phyloP scores from a whole-genome alignment of 441 rosid genomes.

The Rhodomyrtus psidioides region DNA sequence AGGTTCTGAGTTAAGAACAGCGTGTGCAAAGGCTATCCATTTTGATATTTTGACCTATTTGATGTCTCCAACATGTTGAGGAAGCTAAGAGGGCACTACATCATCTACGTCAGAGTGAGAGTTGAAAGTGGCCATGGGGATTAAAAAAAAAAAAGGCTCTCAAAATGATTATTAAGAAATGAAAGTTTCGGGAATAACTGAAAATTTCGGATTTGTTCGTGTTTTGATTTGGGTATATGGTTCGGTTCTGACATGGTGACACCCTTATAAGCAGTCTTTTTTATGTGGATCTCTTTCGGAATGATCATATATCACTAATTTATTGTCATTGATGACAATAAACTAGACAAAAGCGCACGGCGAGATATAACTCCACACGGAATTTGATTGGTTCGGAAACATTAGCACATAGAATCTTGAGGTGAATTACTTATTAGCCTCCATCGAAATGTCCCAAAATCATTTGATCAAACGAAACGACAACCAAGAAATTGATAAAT shows the following conservation, averaged over 20 bases:
- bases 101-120: background rate
- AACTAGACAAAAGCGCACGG: background rate
- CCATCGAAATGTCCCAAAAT: too few species aligned
- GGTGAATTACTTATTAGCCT: background rate
- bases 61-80: background rate
- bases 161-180: background rate
- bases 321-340: background rate
- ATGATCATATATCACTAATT: background rate
- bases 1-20: too few species aligned
- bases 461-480: too few species aligned
- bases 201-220: too few species aligned
- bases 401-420: background rate
- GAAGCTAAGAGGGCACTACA: background rate
- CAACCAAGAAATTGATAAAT: too few species aligned
- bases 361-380: background rate
- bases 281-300: accelerated
- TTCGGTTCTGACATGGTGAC: too few species aligned
- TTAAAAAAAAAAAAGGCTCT: background rate
- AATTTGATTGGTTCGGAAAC: background rate
- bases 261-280: background rate
- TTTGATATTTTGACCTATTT: too few species aligned
- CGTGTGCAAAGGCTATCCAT: too few species aligned
- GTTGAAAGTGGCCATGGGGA: background rate
- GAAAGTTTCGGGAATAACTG: too few species aligned
- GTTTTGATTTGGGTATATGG: too few species aligned